Evolutionary conservation across 441 rosid species (phyloP).

Genomic region (Viola pubescens): DNA sequence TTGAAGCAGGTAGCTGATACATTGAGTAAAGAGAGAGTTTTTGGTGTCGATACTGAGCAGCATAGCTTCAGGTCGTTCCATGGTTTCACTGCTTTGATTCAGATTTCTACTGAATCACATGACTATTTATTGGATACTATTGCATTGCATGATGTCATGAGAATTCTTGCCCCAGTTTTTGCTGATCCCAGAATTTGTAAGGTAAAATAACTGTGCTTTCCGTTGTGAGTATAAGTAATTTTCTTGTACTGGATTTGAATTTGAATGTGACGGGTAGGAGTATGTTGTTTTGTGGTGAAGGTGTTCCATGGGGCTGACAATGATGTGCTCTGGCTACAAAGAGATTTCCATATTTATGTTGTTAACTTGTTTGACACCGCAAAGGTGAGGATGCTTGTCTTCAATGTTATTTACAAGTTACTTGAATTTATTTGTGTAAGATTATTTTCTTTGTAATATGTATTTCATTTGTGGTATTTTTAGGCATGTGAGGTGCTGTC

Average conservation of each 20-base stretch:
- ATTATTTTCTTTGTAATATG: neutral
- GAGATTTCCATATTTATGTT: constrained; percentile 89
- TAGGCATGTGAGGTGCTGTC: constrained; percentile 88
- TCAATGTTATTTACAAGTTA: neutral
- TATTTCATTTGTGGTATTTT: constrained; percentile 20
- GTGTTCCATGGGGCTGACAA: constrained; percentile 98
- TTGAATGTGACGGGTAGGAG: neutral
- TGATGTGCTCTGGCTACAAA: constrained; percentile 89
- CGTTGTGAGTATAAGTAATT: neutral
- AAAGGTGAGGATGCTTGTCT: constrained; percentile 45
- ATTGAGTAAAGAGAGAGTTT: constrained; percentile 44
- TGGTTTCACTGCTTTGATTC: constrained; percentile 87
- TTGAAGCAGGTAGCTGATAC: constrained; percentile 53
- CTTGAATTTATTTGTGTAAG: too few species aligned
- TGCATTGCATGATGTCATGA: constrained; percentile 71
- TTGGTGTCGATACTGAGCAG: constrained; percentile 89
- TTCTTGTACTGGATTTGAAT: neutral
- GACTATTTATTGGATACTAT: constrained; percentile 82
- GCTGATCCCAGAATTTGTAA: constrained; percentile 73
- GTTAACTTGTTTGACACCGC: constrained; percentile 94
- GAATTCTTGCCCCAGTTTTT: constrained; percentile 61
- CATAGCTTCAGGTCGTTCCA: constrained; percentile 76
- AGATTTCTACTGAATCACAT: constrained; percentile 62
- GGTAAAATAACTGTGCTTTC: constrained; percentile 30
- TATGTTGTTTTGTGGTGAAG: constrained; percentile 29